Evolutionary conservation across 2,329 filamentous ascomycete species (phyloP), one percentile per base, ranked within the genome.

Genomic region (Metarhizium brunneum): DNA sequence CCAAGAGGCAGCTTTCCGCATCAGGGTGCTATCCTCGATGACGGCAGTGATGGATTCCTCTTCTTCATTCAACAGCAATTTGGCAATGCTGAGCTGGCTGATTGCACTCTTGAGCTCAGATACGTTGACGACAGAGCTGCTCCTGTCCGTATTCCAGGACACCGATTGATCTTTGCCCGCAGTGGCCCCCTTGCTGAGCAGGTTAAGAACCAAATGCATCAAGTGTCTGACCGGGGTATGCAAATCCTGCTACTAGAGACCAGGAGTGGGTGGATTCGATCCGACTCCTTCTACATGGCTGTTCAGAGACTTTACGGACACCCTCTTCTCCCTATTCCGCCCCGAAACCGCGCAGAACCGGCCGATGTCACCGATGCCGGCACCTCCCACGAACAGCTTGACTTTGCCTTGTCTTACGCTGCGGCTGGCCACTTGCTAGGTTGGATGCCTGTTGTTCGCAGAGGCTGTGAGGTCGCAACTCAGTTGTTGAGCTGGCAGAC

Each of bases 371-470:
- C 66, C 0, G 63, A 74, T 62, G 68, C 73, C 54, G 69, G 75
- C 25, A 68, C 72, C 52, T 60, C 68, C 48, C 61, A 64, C 25
- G 76, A 78, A 7, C 75, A 73, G 20, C 76, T 83, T 56, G 71
- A 76, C 36, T 80, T 81, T 58, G 79, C 78, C n/a, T 69, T 89
- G 20, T 82, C 82, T 29, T 87, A 87, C 63, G 79, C 84, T 49
- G 83, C 84, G 30, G 80, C 83, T 5, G 86, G 84, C 0, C 73
- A 80, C 52, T 71, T 82, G 43, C 71, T 89, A 16, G 72, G 74
- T 45, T 78, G 85, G 64, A 73, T 71, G 2, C 75, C 76, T 29
- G 76, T 88, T 30, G 72, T 79, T 11, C 68, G 75, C 49, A 78
- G 82, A 40, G 85, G 84, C 40, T 70, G 86, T 30, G 78, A 83